A percentile compares a stretch with the other conserved stretches of the same genome.
phyloP scores from a whole-genome alignment of 2,329 filamentous ascomycete species.

The Ambrosiella cleistominuta region DNA sequence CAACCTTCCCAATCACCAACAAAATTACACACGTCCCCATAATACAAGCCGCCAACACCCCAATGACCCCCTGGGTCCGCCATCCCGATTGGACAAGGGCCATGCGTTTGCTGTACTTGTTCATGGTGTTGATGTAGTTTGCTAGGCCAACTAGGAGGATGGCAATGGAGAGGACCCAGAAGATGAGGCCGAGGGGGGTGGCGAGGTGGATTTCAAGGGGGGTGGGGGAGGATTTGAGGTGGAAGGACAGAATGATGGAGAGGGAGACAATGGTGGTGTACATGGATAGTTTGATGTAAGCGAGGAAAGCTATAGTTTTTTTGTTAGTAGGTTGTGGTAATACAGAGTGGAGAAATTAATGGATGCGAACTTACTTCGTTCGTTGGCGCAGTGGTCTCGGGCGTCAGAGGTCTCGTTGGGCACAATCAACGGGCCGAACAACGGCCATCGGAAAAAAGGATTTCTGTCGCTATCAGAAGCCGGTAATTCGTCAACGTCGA shows the following conservation, averaged over 20 bases:
- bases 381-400: constrained; percentile 63
- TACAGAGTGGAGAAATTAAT: background rate
- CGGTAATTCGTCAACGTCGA: constrained; percentile 4
- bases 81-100: constrained; percentile 86
- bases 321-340: background rate
- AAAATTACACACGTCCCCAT: constrained; percentile 48
- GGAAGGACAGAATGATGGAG: constrained; percentile 85
- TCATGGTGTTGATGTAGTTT: constrained; percentile 71
- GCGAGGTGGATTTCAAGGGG: constrained; percentile 58
- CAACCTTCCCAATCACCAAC: constrained; percentile 30
- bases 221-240: constrained; percentile 59
- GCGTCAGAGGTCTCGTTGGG: constrained; percentile 59
- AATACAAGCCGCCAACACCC: constrained; percentile 42
- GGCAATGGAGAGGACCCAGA: constrained; percentile 67
- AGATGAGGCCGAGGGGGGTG: constrained; percentile 67
- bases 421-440: constrained; percentile 52
- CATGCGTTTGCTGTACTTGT: constrained; percentile 58
- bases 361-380: constrained; percentile 37
- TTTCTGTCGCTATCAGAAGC: background rate
- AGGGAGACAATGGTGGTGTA: constrained; percentile 83
- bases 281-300: constrained; percentile 73
- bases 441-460: constrained; percentile 40
- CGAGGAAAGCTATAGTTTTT: constrained; percentile 48
- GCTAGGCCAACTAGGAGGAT: constrained; percentile 61
- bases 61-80: constrained; percentile 66